Conservation (phyloP, 2,329 filamentous ascomycete genomes). For the Pestalotiopsis sp. region DNA sequence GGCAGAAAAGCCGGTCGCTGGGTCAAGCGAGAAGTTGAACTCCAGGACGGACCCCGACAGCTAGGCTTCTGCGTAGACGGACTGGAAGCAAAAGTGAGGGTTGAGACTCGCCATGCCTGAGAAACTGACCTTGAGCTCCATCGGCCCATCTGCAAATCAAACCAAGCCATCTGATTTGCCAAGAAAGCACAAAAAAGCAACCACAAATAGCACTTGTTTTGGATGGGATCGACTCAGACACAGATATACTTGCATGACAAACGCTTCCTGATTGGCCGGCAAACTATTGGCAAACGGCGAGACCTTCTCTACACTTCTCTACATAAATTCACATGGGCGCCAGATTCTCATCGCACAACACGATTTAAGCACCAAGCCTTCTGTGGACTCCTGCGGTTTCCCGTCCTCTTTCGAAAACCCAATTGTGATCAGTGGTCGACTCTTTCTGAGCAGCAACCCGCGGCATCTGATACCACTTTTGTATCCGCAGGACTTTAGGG, state of each 20-base stretch:
- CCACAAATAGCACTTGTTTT: neutral
- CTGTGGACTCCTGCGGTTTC: neutral
- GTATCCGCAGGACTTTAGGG: neutral
- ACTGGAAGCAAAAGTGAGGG: conserved; percentile 68
- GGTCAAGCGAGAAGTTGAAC: conserved; percentile 77
- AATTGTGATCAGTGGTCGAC: neutral
- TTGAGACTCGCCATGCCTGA: conserved; percentile 55
- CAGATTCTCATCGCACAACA: neutral
- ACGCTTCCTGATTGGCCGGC: neutral
- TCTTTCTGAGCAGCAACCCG: neutral
- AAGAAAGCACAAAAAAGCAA: neutral
- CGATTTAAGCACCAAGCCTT: neutral
- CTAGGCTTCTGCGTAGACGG: conserved; percentile 85
- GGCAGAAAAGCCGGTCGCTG: conserved; percentile 56
- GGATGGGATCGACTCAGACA: neutral
- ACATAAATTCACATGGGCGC: neutral
- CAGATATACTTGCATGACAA: neutral
- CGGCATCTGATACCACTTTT: neutral
- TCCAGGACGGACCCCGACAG: conserved; percentile 78
- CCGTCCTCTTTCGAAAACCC: neutral
- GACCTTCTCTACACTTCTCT: neutral
- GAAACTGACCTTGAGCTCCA: neutral
- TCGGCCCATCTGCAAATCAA: neutral
- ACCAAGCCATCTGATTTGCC: neutral
- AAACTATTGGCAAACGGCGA: neutral